Evolutionary conservation across 805 yeast genomes (phyloP), one percentile per base, ranked within the genome.

Genomic region (Spencermartinsiella europaea): DNA sequence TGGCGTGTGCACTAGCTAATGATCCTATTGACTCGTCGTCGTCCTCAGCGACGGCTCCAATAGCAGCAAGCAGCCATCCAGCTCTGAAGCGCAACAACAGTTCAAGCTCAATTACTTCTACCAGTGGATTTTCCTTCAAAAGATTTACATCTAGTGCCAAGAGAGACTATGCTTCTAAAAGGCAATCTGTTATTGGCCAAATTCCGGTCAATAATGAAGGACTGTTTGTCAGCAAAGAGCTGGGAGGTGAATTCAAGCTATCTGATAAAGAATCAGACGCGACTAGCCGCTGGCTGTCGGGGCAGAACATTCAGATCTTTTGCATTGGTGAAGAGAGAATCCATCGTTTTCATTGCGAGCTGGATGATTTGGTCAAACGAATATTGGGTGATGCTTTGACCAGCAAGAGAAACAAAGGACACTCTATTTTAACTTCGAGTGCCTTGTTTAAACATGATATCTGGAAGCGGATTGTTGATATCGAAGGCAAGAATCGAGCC

Each of bases 261-360:
- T 55, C 61, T 4, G 70, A 66, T 44, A 53, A 61, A 16, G 70
- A 66, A 38, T 60, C 64, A 3, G 67, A 64, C 14, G 45, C 53
- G 0, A 62, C 65, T 4, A 37, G 48, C 31, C 48, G 54, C 19
- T 65, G 59, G 58, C 47, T 66, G 40, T 52, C 58, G 14, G 58
- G 59, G 10, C 58, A 59, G 46, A 56, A 59, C 2, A 59, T 62
- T 20, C 66, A 62, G 38, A 64, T 63, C 38, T 52, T 65, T 34
- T 58, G 67, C 36, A 58, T 53, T 3, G 63, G 65, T 10, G 70
- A 66, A 43, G 70, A 66, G 46, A 46, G 57, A n/a, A 55, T 66
- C 27, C 69, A 63, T 34, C 46, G 70, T 14, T 65, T 59, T 37
- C 56, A 61, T 38, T 61, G 64, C 34, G 70, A 66, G 45, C 50